Percentiles rank a stretch among this genome's conserved stretches.
phyloP scores from a whole-genome alignment of 2,329 filamentous ascomycete genomes.

The Orbilia blumenaviensis region DNA sequence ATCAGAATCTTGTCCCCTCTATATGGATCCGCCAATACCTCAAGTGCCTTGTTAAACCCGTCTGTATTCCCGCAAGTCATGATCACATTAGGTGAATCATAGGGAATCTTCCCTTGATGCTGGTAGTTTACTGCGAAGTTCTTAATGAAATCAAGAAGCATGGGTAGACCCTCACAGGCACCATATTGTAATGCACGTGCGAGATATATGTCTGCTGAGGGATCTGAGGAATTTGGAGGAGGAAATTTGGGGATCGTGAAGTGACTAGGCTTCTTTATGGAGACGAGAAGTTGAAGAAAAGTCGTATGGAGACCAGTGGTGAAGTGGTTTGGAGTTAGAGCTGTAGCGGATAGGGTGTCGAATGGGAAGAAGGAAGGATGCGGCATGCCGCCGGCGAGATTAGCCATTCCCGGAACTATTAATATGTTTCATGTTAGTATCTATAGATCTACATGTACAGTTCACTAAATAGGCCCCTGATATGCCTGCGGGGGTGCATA shows the following conservation, averaged over 20 bases:
- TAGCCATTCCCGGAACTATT: slow-evolving; percentile 70
- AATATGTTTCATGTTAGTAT: slow-evolving; percentile 1
- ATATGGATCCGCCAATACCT: slow-evolving; percentile 81
- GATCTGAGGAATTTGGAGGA: slow-evolving; percentile 66
- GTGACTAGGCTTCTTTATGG: slow-evolving; percentile 63
- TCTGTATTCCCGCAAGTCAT: slow-evolving; percentile 85
- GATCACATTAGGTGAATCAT: slow-evolving; percentile 69
- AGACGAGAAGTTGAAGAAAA: slow-evolving; percentile 58
- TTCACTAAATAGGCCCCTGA: too few species aligned
- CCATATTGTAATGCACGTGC: slow-evolving; percentile 87
- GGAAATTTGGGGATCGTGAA: slow-evolving; percentile 76
- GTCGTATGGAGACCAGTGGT: slow-evolving; percentile 57
- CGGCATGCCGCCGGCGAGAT: slow-evolving; percentile 76
- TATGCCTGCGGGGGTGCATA: too few species aligned
- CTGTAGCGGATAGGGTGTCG: slow-evolving; percentile 85
- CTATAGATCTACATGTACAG: too few species aligned
- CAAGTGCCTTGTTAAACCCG: slow-evolving; percentile 80
- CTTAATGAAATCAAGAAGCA: slow-evolving; percentile 78
- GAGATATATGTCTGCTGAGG: slow-evolving; percentile 70
- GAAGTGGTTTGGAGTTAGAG: slow-evolving; percentile 77
- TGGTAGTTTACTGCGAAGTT: slow-evolving; percentile 79
- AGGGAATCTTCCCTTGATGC: slow-evolving; percentile 74
- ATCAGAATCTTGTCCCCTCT: slow-evolving; percentile 74
- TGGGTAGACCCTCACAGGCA: slow-evolving; percentile 80
- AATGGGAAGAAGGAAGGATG: slow-evolving; percentile 85